These are phyloP conservation scores for Candida sanyiensis DNA, from an alignment of 805 yeast genomes.

Conservation along the genomic window DNA sequence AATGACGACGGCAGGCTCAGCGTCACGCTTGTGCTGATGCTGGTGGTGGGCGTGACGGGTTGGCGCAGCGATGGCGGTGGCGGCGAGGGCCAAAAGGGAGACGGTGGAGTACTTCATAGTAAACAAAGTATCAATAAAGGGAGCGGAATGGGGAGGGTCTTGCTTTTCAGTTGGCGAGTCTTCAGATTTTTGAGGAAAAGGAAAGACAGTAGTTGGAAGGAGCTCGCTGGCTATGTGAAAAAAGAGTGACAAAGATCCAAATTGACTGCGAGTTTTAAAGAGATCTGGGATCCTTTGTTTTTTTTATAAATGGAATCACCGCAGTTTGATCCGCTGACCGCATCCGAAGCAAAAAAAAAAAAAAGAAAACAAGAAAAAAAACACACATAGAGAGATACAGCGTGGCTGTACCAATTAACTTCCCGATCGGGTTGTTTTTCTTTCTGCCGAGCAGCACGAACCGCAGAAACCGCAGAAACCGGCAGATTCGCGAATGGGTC, in stretches of 20 bases:
- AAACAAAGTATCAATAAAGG: neutral
- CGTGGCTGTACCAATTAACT: neutral
- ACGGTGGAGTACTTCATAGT: conserved; percentile 22
- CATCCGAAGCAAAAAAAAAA: too few species aligned
- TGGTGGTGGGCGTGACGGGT: conserved; percentile 35
- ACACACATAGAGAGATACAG: neutral
- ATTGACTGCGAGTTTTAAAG: neutral
- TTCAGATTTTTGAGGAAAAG: conserved; percentile 1
- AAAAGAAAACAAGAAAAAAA: neutral
- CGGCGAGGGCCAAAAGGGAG: conserved; percentile 27
- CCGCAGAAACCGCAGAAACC: neutral
- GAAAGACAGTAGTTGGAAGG: conserved; percentile 8
- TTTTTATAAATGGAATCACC: too few species aligned
- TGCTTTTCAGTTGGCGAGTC: neutral
- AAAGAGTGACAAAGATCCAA: too few species aligned
- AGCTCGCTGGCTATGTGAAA: too few species aligned
- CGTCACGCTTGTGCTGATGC: conserved; percentile 39
- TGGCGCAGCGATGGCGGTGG: conserved; percentile 28
- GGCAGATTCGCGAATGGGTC: too few species aligned
- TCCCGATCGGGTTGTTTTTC: neutral
- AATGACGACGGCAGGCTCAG: conserved; percentile 30
- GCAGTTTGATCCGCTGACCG: too few species aligned
- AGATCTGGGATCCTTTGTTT: neutral
- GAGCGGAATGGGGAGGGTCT: neutral
- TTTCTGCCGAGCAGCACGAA: neutral